Evolutionary conservation across 2,329 filamentous ascomycete species (phyloP).

Genomic region (Metarhizium robertsii): DNA sequence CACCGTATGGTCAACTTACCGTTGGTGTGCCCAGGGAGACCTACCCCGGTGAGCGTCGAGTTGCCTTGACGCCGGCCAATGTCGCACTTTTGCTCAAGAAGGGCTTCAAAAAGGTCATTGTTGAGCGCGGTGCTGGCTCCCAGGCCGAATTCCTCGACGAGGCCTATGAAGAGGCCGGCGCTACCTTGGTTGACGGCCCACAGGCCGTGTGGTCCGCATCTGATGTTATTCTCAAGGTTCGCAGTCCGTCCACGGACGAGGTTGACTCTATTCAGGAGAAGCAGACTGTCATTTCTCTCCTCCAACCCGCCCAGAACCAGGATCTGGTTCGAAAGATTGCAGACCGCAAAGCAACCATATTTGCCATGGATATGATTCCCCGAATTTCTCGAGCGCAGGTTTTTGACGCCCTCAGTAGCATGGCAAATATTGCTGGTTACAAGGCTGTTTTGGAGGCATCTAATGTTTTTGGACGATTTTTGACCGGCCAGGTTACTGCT

Average conservation of each 20-base stretch:
- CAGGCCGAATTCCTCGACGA: slow-evolving; percentile 69
- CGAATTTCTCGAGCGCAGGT: slow-evolving; percentile 82
- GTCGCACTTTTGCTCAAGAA: slow-evolving; percentile 76
- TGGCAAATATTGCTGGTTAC: slow-evolving; percentile 92
- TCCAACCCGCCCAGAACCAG: slow-evolving; percentile 76
- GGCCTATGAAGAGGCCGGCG: slow-evolving; percentile 70
- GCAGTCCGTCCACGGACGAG: slow-evolving; percentile 62
- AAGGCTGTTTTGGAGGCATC: slow-evolving; percentile 86
- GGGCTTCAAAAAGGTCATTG: slow-evolving; percentile 65
- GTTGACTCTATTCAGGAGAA: slow-evolving; percentile 57
- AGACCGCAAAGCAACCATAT: slow-evolving; percentile 60
- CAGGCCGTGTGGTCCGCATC: slow-evolving; percentile 62
- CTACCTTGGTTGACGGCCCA: slow-evolving; percentile 60
- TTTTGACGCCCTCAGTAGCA: slow-evolving; percentile 82
- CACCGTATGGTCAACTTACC: slow-evolving; percentile 61
- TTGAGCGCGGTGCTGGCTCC: slow-evolving; percentile 73
- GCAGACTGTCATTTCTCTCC: slow-evolving; percentile 70
- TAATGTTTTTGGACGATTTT: slow-evolving; percentile 79
- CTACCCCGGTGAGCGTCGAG: slow-evolving; percentile 70
- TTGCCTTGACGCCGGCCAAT: slow-evolving; percentile 78
- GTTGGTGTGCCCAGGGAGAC: slow-evolving; percentile 74
- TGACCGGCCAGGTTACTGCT: slow-evolving; percentile 84
- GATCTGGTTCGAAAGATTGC: slow-evolving; percentile 65
- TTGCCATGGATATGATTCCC: slow-evolving; percentile 91
- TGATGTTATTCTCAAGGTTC: slow-evolving; percentile 78